Evolutionary conservation across 2,329 filamentous ascomycete genomes (phyloP).

Genomic region (Penicillium sp.): DNA sequence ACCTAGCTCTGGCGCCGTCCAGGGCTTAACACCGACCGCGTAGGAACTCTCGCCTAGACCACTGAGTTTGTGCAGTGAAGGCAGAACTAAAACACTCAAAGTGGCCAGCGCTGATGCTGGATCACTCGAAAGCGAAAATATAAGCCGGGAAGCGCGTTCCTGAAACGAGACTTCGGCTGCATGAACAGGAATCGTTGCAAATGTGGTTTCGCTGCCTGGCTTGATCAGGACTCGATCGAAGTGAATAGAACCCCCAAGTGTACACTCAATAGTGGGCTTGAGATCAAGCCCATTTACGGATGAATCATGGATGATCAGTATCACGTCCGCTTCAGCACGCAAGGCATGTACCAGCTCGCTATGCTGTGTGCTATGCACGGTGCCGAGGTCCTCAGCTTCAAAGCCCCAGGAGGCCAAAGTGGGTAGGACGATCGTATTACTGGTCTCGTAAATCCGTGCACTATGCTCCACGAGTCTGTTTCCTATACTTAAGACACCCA

Average conservation of each 20-base stretch:
- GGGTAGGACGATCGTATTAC: slow-evolving; percentile 81
- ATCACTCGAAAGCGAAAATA: slow-evolving; percentile 68
- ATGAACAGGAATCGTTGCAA: slow-evolving; percentile 79
- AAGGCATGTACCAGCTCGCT: slow-evolving; percentile 75
- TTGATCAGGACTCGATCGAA: slow-evolving; percentile 97
- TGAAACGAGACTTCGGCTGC: no score
- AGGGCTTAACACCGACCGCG: not conserved
- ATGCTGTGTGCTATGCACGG: slow-evolving; percentile 63
- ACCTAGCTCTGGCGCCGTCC: slow-evolving; percentile 62
- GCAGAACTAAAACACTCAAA: slow-evolving; percentile 89
- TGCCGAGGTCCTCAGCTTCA: slow-evolving; percentile 79
- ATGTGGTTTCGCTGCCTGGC: slow-evolving; percentile 94
- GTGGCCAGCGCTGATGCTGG: slow-evolving; percentile 90
- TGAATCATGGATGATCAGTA: not conserved
- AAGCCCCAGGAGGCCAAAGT: slow-evolving; percentile 75
- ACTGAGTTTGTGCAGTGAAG: slow-evolving; percentile 74
- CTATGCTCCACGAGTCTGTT: not conserved
- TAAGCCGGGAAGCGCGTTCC: no score
- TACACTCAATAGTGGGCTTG: slow-evolving; percentile 92
- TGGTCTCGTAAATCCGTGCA: slow-evolving; percentile 66
- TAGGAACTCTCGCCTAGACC: slow-evolving; percentile 56
- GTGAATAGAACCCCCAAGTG: slow-evolving; percentile 86
- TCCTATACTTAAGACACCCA: slow-evolving; percentile 55
- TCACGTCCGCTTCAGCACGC: slow-evolving; percentile 44
- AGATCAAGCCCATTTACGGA: slow-evolving; percentile 66